Evolutionary conservation across 108 stramenopile genomes (phyloP).

Genomic region (Stephanodiscus triporus): DNA sequence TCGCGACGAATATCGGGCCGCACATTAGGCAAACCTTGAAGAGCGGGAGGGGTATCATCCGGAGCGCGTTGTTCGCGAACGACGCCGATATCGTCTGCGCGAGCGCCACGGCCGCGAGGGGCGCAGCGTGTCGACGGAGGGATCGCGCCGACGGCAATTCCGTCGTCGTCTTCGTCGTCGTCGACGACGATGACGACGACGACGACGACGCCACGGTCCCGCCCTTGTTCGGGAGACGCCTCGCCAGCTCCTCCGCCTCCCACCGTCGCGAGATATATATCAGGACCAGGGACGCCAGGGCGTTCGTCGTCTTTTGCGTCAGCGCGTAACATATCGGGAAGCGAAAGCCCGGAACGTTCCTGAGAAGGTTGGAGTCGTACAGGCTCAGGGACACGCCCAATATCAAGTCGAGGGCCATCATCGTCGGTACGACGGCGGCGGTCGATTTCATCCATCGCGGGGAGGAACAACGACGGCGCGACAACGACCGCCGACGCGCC

Average conservation of each 20-base stretch:
- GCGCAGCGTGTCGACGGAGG: constrained; percentile 17
- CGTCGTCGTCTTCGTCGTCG: neutral
- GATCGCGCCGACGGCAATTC: constrained; percentile 25
- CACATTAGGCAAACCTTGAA: constrained; percentile 43
- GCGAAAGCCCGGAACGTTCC: constrained; percentile 33
- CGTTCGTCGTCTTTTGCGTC: constrained; percentile 33
- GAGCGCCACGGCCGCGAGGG: constrained; percentile 24
- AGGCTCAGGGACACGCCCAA: constrained; percentile 26
- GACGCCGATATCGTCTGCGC: constrained; percentile 32
- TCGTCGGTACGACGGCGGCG: constrained; percentile 7
- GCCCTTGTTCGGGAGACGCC: too few species aligned
- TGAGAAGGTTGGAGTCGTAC: constrained; percentile 27
- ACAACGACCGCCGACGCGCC: too few species aligned
- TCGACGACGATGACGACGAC: neutral
- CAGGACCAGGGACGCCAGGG: constrained; percentile 25
- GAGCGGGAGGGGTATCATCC: constrained; percentile 17
- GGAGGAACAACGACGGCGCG: neutral
- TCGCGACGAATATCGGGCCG: constrained; percentile 35
- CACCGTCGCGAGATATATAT: constrained; percentile 22
- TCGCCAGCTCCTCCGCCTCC: constrained; percentile 12
- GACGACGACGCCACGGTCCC: too few species aligned
- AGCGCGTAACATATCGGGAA: constrained; percentile 32
- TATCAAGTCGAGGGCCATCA: constrained; percentile 27
- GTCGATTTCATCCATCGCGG: constrained; percentile 14
- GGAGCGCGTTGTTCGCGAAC: constrained; percentile 25